phyloP scores from a whole-genome alignment of 176 grass and related monocot species.

The Cocos nucifera region DNA sequence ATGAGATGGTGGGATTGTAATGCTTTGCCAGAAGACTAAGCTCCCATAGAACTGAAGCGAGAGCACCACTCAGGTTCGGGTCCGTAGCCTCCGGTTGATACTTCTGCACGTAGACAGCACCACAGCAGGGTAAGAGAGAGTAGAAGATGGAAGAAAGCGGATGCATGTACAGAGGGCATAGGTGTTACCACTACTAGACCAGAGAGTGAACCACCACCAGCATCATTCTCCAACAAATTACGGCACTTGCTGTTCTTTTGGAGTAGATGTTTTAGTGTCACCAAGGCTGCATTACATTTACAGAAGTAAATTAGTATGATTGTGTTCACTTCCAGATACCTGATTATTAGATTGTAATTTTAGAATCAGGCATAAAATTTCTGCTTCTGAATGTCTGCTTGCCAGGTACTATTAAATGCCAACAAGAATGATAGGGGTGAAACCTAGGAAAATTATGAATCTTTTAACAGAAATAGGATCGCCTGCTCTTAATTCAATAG shows the following conservation, averaged over 20 bases:
- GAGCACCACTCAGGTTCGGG: conserved; percentile 85
- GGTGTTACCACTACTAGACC: conserved; percentile 70
- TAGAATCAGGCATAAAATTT: no score
- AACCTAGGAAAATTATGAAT: no score
- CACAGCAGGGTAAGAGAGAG: not conserved
- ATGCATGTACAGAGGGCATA: conserved; percentile 1
- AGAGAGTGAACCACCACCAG: conserved; percentile 79
- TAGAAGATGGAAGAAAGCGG: not conserved
- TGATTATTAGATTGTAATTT: no score
- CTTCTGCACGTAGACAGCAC: conserved; percentile 46
- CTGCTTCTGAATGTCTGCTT: no score
- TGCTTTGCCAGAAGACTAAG: conserved; percentile 87
- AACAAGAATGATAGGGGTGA: no score
- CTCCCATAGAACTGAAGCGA: conserved; percentile 91
- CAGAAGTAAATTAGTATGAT: no score
- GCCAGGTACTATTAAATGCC: no score
- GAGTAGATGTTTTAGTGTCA: conserved; percentile 82
- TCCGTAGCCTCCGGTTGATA: conserved; percentile 80
- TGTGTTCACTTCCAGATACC: no score
- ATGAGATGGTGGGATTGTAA: conserved; percentile 53
- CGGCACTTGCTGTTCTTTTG: conserved; percentile 87
- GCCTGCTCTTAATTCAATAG: no score
- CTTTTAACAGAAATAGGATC: no score
- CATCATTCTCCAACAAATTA: conserved; percentile 91
- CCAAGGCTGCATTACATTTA: conserved; percentile 38